phyloP scores from a whole-genome alignment of 306 rosid species.

The Rubus parviflorus region DNA sequence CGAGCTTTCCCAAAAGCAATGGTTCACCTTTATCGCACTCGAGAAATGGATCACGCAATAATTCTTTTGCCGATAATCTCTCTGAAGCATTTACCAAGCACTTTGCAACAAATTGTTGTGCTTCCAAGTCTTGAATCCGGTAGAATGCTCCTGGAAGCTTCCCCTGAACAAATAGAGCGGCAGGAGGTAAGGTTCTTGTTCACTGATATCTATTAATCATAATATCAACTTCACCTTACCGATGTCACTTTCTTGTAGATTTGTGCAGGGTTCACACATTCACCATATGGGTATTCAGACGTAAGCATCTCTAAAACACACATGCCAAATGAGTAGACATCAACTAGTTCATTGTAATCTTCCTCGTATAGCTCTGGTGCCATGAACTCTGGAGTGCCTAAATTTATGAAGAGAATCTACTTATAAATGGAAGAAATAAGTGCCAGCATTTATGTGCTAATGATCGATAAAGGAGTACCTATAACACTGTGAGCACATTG shows the following conservation, averaged over 20 bases:
- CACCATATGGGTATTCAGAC: conserved; percentile 78
- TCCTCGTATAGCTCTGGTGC: conserved; percentile 93
- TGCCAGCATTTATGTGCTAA: conserved; percentile 4
- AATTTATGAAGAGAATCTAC: conserved; percentile 1
- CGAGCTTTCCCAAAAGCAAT: conserved; percentile 30
- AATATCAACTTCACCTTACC: conserved; percentile 41
- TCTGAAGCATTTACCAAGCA: conserved; percentile 61
- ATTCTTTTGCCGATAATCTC: conserved; percentile 69
- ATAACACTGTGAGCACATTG: conserved; percentile 83
- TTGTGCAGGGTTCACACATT: conserved; percentile 85
- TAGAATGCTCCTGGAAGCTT: conserved; percentile 73
- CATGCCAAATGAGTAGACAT: conserved; percentile 95
- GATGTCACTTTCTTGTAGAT: conserved; percentile 93
- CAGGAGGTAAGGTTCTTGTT: conserved; percentile 15
- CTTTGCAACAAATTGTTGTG: conserved; percentile 60
- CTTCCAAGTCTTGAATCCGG: conserved; percentile 63
- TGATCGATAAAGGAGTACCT: conserved; percentile 42
- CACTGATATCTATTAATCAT: neutral
- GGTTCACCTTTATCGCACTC: conserved; percentile 39
- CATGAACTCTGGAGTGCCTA: conserved; percentile 97
- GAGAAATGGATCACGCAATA: conserved; percentile 72
- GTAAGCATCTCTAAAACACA: conserved; percentile 91
- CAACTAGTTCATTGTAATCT: conserved; percentile 88
- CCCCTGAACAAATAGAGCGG: conserved; percentile 53
- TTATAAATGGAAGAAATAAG: conserved; percentile 9